Evolutionary conservation across 495 filamentous ascomycete genomes (phyloP), one percentile per base, ranked within the genome.

Genomic region (Bryoglossum gracile): DNA sequence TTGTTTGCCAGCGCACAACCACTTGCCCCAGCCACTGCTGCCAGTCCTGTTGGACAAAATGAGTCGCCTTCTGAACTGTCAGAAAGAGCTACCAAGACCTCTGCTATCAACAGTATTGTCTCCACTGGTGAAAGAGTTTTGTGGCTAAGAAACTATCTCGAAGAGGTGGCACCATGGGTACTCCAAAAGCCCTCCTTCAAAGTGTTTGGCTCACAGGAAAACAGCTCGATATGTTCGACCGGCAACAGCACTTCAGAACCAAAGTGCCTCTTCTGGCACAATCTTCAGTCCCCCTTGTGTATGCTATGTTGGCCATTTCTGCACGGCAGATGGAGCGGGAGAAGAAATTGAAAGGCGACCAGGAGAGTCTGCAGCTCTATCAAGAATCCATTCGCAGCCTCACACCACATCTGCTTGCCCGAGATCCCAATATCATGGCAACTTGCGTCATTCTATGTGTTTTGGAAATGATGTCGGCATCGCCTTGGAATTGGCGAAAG

Each of bases 391-490:
- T 71, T 18, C 66, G 67, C 23, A 58, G 65, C 16, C 61, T 71
- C 9, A 50, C 65, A 0, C 66, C 68, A 0, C 60, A 64, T 22
- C 45, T 71, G n/a, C 63, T 62, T n/a, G 64, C 65, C 17, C 57
- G 64, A 14, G 68, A 71, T 41, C 59, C 68, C 0, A 67, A 68
- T 41, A 63, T 70, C 13, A 56, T 73, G 10, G 67, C 65, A 0
- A 64, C 65, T 1, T 68, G 64, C 26, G 67, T 70, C 18, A 47
- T 73, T 17, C 63, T 69, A 2, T 72, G 67, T 43, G 69, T 65
- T 13, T 48, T 75, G 28, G 71, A 73, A 51, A 71, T 73, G 69
- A 71, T 75, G 69, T 72, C 68, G 4, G 70, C 66, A 0, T 59
- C 67, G 1, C 66, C 68, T 3, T 62, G 66, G 30, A 68, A 71